Base-by-base conservation (phyloP, 1,284 basidiomycete species). In the Cryptococcus deneoformans region DNA sequence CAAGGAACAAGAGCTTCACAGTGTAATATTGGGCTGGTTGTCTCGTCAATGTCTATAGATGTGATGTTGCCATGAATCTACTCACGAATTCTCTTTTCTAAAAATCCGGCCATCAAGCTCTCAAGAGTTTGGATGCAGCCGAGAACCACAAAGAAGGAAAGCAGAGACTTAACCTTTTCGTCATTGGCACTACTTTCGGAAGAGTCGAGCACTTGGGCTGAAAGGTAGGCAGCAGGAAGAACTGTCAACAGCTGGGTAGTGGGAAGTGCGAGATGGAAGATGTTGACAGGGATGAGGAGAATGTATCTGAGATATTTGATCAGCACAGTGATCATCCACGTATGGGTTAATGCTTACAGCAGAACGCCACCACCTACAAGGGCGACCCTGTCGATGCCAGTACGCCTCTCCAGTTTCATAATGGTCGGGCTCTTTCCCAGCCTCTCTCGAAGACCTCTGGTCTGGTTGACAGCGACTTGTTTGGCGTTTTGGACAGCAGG, bases 111-210 rank as follows among this genome's bases (percentile, higher is more conserved):
- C 46, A 63, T 63, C 42, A 71, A 58, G 40, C 64, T 65, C 63
- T 76, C 73, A n/a, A 69, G 40, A 38, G 68, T 68, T 59, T 74
- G 72, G 46, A 76, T 59, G 40, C 65, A 60, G n/a, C 71, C 72
- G 36, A 76, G 66, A 11, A 70, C 59, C 43, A 74, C 67, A 62
- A 73, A 76, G 68, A 69, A 74, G 5, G 68, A 53, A 45, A 76
- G 57, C 37, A 72, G n/a, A 64, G n/a, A 59, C 57, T 71, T 66
- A 46, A 62, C 63, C 46, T 64, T 56, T 39, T 66, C 57, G 51
- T 66, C 62, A 53, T 57, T 57, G 14, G 52, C 51, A 12, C 34
- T 36, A 11, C 54, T 53, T 7, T 54, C 43, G 6, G 11, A 34
- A 38, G 53, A 43, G 37, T 63, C 70, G 52, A 76, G 69, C 10